A percentile compares a stretch with the other conserved stretches of the same genome.
phyloP scores from a whole-genome alignment of 2,329 filamentous ascomycete genomes.

The Talaromyces sp. region DNA sequence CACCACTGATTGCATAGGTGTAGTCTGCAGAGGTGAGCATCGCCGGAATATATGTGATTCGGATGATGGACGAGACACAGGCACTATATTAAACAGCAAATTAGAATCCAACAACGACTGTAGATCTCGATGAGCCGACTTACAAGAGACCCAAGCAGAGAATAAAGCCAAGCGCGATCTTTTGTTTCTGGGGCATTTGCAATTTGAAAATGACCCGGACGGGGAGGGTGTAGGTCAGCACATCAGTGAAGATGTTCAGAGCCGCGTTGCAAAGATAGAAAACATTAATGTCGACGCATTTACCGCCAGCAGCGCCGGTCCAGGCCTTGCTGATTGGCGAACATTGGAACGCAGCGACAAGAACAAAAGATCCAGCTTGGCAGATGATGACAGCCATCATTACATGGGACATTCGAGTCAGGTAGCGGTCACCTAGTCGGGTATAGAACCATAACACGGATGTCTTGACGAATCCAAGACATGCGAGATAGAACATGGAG shows the following conservation, averaged over 20 bases:
- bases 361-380: conserved; percentile 46
- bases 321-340: conserved; percentile 45
- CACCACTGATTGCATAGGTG: conserved; percentile 41
- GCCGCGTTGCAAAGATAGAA: conserved; percentile 59
- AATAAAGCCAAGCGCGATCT: conserved; percentile 49
- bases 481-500: conserved; percentile 54
- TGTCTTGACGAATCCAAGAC: conserved; percentile 52
- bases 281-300: conserved; percentile 53
- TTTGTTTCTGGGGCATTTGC: conserved; percentile 53
- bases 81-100: conserved; percentile 34
- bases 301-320: conserved; percentile 36
- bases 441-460: conserved; percentile 52
- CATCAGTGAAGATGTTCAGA: conserved; percentile 63
- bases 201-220: conserved; percentile 52
- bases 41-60: conserved; percentile 49
- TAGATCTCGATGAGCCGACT: not conserved
- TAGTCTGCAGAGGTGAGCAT: conserved; percentile 44
- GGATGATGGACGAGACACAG: conserved; percentile 51
- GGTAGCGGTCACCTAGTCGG: conserved; percentile 44
- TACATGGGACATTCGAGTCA: conserved; percentile 39
- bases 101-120: not conserved
- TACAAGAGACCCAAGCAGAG: conserved; percentile 56
- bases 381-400: conserved; percentile 47
- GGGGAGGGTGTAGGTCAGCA: conserved; percentile 57
- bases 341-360: conserved; percentile 51